Percentiles rank a stretch among this genome's conserved stretches.
These are phyloP conservation scores for Pisolithus sp. DNA, from an alignment of 768 basidiomycete genomes.

Conservation along the genomic window DNA sequence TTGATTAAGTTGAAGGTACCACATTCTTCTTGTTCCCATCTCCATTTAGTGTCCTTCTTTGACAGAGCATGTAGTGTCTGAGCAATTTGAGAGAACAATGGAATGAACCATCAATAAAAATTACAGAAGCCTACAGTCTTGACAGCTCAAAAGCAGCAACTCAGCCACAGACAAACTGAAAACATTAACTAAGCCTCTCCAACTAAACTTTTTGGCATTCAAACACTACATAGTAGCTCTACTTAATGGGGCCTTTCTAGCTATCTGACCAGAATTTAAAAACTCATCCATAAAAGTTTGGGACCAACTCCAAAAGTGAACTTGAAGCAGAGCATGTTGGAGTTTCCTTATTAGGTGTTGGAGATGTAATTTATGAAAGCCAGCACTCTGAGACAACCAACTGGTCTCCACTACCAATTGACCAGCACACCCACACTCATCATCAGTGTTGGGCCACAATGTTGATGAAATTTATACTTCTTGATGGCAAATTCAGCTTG, in stretches of 20 bases:
- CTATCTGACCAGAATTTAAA: background rate
- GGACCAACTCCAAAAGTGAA: background rate
- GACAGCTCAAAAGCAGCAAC: conserved; percentile 1
- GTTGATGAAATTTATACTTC: background rate
- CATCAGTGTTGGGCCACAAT: background rate
- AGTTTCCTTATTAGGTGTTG: conserved; percentile 1
- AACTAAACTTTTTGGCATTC: background rate
- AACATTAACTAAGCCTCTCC: background rate
- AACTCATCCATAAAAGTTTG: background rate
- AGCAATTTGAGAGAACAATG: too few species aligned
- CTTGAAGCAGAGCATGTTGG: background rate
- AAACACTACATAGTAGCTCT: background rate
- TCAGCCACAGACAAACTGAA: background rate
- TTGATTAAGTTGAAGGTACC: too few species aligned
- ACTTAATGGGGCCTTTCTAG: background rate
- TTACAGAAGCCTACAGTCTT: too few species aligned
- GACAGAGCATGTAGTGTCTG: too few species aligned
- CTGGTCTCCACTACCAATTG: too few species aligned
- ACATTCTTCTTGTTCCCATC: too few species aligned
- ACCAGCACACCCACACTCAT: background rate
- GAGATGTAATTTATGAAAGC: too few species aligned
- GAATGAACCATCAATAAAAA: too few species aligned
- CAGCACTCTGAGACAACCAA: too few species aligned
- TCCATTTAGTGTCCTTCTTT: too few species aligned
- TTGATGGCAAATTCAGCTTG: background rate